Evolutionary conservation across 2,329 filamentous ascomycete species (phyloP).

Genomic region (Erysiphe pulchra): DNA sequence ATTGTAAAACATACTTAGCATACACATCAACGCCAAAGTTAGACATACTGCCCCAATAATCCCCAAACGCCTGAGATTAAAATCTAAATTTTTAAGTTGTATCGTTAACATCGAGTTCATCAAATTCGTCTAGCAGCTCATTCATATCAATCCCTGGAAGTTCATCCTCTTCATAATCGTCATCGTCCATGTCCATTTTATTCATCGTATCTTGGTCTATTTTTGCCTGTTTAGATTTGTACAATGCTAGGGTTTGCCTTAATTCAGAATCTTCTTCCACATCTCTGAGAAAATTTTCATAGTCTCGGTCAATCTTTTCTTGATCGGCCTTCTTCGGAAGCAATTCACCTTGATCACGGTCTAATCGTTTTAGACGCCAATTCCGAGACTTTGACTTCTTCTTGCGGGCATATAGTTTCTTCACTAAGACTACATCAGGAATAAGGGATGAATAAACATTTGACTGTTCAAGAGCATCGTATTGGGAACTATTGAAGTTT

Average conservation of each 20-base stretch:
- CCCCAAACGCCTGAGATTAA: no score
- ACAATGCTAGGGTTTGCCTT: slow-evolving; percentile 59
- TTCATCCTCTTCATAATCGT: slow-evolving; percentile 16
- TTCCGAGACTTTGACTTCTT: slow-evolving; percentile 62
- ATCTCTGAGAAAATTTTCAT: slow-evolving; percentile 89
- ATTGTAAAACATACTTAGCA: no score
- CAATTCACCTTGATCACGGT: slow-evolving; percentile 67
- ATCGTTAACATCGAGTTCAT: slow-evolving; percentile 44
- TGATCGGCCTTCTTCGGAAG: slow-evolving; percentile 70
- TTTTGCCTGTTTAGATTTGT: slow-evolving; percentile 33
- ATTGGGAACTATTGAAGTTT: slow-evolving; percentile 78
- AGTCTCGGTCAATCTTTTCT: slow-evolving; percentile 72
- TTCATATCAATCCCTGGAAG: slow-evolving; percentile 51
- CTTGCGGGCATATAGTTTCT: slow-evolving; percentile 81
- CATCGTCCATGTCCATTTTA: slow-evolving; percentile 31
- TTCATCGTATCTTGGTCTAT: slow-evolving; percentile 39
- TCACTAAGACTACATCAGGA: slow-evolving; percentile 82
- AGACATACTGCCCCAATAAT: no score
- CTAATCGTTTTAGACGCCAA: slow-evolving; percentile 92
- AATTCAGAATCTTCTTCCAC: slow-evolving; percentile 89
- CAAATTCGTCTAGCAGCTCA: slow-evolving; percentile 75
- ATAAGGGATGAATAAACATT: slow-evolving; percentile 53
- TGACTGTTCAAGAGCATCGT: slow-evolving; percentile 57
- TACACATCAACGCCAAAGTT: no score
- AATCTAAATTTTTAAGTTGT: background rate